These are phyloP conservation scores for Citrus unshiu DNA, from an alignment of 345 rosid species.

Conservation along the genomic window DNA sequence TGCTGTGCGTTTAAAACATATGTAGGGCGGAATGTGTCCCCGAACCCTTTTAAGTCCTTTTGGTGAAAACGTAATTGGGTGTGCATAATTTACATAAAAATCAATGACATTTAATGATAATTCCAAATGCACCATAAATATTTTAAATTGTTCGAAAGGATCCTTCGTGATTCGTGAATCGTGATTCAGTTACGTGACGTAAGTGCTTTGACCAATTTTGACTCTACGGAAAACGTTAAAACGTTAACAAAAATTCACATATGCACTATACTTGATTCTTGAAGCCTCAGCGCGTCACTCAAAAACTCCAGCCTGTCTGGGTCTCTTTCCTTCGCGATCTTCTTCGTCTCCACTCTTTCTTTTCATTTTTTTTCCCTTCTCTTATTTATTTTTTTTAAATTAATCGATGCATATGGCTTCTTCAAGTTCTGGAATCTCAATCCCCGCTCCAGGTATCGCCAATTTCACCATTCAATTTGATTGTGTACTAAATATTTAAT, in stretches of 20 bases:
- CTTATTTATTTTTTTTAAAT: too few relatives aligned
- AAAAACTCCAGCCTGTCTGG: not conserved
- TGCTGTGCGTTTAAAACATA: too few relatives aligned
- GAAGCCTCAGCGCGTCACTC: not conserved
- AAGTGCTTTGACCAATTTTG: too few relatives aligned
- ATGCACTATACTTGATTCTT: not conserved
- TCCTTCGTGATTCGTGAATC: too few relatives aligned
- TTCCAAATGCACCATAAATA: too few relatives aligned
- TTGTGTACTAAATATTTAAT: not conserved
- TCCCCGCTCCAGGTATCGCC: constrained; percentile 68
- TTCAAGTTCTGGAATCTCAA: constrained; percentile 63
- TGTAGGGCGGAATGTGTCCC: rapidly evolving
- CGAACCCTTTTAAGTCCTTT: too few relatives aligned
- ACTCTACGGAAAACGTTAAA: not conserved
- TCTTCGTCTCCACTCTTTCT: not conserved
- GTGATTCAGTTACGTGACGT: too few relatives aligned
- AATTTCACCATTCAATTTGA: not conserved
- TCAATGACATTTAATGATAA: too few relatives aligned
- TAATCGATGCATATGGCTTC: constrained; percentile 52
- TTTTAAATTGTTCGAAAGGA: too few relatives aligned
- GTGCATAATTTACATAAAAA: too few relatives aligned
- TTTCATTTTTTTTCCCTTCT: not conserved
- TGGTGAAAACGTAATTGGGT: too few relatives aligned
- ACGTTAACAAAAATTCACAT: not conserved
- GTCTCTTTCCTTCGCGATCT: not conserved